A percentile compares a stretch with the other conserved stretches of the same genome.
These are phyloP conservation scores for Malassezia cuniculi DNA, from an alignment of 1,284 basidiomycete genomes.

Conservation along the genomic window DNA sequence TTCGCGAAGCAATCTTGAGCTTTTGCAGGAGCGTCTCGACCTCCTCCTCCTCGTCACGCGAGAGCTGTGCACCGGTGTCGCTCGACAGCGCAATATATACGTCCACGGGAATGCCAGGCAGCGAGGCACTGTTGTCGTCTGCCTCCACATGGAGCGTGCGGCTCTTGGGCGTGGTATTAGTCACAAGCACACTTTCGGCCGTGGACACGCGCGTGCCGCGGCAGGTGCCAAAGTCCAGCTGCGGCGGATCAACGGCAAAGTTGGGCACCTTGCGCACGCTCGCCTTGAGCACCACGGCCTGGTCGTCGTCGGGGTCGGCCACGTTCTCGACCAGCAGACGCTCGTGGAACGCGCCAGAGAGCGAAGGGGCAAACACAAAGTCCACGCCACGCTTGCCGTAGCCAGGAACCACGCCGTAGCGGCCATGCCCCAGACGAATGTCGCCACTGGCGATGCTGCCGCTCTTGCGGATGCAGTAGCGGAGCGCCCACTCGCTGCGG, in stretches of 20 bases:
- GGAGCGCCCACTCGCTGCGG: constrained; percentile 47
- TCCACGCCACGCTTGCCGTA: constrained; percentile 50
- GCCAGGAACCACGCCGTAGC: constrained; percentile 49
- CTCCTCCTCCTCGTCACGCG: constrained; percentile 50
- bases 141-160: constrained; percentile 47
- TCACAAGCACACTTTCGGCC: constrained; percentile 45
- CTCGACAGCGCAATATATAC: constrained; percentile 21
- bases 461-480: constrained; percentile 49
- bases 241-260: constrained; percentile 47
- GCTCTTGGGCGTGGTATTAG: constrained; percentile 47
- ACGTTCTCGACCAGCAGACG: constrained; percentile 49
- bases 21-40: constrained; percentile 50
- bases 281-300: constrained; percentile 49
- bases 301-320: constrained; percentile 48
- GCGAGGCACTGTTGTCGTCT: constrained; percentile 24
- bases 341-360: constrained; percentile 48
- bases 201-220: constrained; percentile 24
- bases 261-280: constrained; percentile 48
- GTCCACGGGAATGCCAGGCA: constrained; percentile 10
- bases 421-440: constrained; percentile 48
- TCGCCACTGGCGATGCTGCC: constrained; percentile 50
- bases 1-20: constrained; percentile 49
- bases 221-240: constrained; percentile 44
- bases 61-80: constrained; percentile 44
- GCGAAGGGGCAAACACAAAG: constrained; percentile 46